Base-by-base conservation (phyloP, 2,329 filamentous ascomycete species). In the Stemphylium beticola region DNA sequence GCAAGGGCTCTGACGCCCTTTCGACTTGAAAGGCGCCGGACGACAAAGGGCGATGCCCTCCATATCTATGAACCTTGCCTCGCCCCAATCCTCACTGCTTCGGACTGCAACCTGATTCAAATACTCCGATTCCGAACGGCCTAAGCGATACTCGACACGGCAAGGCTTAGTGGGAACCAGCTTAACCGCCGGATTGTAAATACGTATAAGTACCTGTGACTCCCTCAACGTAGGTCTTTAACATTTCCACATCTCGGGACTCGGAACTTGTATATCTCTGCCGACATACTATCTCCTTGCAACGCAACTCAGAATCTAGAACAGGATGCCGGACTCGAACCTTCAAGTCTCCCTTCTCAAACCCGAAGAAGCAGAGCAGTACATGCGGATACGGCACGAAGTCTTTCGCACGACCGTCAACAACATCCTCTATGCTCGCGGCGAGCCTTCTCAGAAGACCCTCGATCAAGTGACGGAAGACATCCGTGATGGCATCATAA, bases 351-450 rank as follows among this genome's bases (percentile, higher is more conserved):
- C 65, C 3, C 62, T 65, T 9, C 63, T 75, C 32, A 58, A 57
- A 17, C 64, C 67, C 2, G 55, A 64, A 38, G 68, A 73, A 56
- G 67, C 66, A 49, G 55, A 61, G 18, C 57, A 64, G 34, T 74
- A 74, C 58, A 66, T 67, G 62, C 62, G 57, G 40, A 61, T 75
- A 41, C 69, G 72, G 8, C 66, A 73, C 51, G 60, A 62, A 41
- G 64, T 70, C 38, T 75, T 75, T 61, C 50, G 55, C 3, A 29
- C 59, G 6, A 69, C 71, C 22, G 55, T 75, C 8, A 74, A 75
- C 57, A 69, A 74, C 6, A 64, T 75, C 46, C 57, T 74, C 22
- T 75, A 75, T 53, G 54, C 67, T 22, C 65, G 64, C 33, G 53
- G 61, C 54, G 65, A 68, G 45, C 58, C 71, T 24, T 73, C 71